phyloP scores from a whole-genome alignment of 139 green algal genomes.

The Tetradesmus lagerheimii region DNA sequence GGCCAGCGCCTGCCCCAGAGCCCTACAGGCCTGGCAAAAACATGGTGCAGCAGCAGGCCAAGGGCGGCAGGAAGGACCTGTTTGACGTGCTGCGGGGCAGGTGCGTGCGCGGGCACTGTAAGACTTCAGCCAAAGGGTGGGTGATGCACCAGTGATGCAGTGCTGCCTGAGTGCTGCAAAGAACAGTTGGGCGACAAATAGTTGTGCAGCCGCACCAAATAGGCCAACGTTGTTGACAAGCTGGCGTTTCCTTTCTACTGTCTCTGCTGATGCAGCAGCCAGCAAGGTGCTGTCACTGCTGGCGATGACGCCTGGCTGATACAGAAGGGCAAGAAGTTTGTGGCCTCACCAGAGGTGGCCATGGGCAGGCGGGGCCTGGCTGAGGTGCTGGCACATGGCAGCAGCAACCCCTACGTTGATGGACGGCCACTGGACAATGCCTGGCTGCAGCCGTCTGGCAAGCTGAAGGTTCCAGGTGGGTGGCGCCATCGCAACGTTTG shows the following conservation, averaged over 20 bases:
- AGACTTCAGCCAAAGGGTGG: neutral
- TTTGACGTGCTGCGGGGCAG: constrained; percentile 33
- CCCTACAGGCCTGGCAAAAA: constrained; percentile 23
- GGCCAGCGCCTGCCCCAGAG: neutral
- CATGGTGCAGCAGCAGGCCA: neutral
- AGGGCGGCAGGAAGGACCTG: constrained; percentile 9
- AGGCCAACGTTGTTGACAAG: neutral
- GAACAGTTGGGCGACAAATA: too few species aligned
- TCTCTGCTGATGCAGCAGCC: neutral
- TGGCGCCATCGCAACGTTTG: too few species aligned
- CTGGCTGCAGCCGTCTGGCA: constrained; percentile 23
- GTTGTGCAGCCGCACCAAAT: too few species aligned
- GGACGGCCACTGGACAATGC: constrained; percentile 16
- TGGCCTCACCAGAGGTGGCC: constrained; percentile 18
- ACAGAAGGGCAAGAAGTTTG: constrained; percentile 23
- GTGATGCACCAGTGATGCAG: neutral
- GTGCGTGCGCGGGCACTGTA: neutral
- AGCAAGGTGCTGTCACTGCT: neutral
- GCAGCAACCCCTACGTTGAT: constrained; percentile 35
- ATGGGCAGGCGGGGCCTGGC: constrained; percentile 5
- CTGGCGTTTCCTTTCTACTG: neutral
- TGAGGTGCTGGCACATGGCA: constrained; percentile 20
- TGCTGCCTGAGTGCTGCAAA: too few species aligned
- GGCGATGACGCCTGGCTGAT: constrained; percentile 28
- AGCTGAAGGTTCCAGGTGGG: constrained; percentile 33